These are phyloP conservation scores for Plasmodium malariae DNA, from an alignment of 169 alveolate species.

Conservation along the genomic window DNA sequence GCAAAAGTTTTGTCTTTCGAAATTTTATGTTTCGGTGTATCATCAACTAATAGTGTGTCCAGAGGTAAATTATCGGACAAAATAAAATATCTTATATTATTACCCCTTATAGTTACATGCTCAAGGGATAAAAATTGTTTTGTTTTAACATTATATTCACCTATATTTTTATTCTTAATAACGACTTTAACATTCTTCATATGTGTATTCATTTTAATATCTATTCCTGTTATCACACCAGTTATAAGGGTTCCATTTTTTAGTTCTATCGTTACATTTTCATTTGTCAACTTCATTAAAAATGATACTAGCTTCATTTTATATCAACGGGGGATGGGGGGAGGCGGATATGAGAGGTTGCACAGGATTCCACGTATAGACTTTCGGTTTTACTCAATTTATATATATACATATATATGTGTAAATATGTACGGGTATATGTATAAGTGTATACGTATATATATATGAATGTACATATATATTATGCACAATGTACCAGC, in stretches of 20 bases:
- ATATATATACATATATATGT: not conserved
- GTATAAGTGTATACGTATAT: too few species aligned
- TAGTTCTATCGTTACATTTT: slow-evolving; percentile 97
- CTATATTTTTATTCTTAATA: slow-evolving; percentile 94
- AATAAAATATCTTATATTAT: slow-evolving; percentile 96
- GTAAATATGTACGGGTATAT: not conserved
- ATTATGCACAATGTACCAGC: too few species aligned
- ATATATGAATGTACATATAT: too few species aligned
- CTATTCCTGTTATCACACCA: slow-evolving; percentile 97
- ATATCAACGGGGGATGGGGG: not conserved
- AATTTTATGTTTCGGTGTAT: slow-evolving; percentile 93
- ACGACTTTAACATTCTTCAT: slow-evolving; percentile 97
- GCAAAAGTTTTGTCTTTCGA: slow-evolving; percentile 81
- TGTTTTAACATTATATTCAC: slow-evolving; percentile 88
- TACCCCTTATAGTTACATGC: slow-evolving; percentile 89
- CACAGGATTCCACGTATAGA: not conserved
- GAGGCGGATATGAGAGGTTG: not conserved
- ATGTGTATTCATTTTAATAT: slow-evolving; percentile 98
- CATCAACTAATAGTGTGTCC: slow-evolving; percentile 97
- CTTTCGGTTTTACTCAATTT: too few species aligned
- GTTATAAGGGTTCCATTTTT: slow-evolving; percentile 98
- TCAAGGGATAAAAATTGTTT: slow-evolving; percentile 82
- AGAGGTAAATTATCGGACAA: slow-evolving; percentile 96
- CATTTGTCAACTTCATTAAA: slow-evolving; percentile 96
- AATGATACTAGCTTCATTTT: slow-evolving; percentile 97